Base-by-base conservation (phyloP, 2,329 filamentous ascomycete genomes). In the Fusarium ramigenum region DNA sequence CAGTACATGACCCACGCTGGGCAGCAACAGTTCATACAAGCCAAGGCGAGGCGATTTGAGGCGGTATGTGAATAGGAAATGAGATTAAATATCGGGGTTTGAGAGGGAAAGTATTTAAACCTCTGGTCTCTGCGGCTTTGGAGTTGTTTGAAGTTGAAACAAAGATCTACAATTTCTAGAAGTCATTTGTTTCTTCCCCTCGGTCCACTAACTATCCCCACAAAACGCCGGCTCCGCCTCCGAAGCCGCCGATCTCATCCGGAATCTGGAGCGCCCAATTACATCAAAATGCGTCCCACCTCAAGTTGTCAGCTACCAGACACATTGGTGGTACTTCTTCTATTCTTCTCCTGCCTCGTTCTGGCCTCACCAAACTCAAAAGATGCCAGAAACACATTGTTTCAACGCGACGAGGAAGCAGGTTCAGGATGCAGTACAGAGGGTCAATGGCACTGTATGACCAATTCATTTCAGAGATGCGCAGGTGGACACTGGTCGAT, bases 371-470 rank as follows among this genome's bases (percentile, higher is more conserved):
- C 69, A 58, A 54, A 47, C 28, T 30, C 42, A 21, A 18, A 43
- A 40, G 37, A 32, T 23, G 28, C 52, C 32, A 52, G 50, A 21
- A 40, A 21, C 23, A 12, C 61, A 23, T 53, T 78, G 3, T 23
- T 64, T 16, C 69, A 61, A 32, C 77, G 78, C n/a, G 74, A 75
- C 19, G 77, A 83, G 66, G 66, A 78, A 18, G 78, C 75, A 7
- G 85, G 85, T 25, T 79, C 83, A 4, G 72, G 78, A 9, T 88
- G 87, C 77, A 78, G 79, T 16, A 75, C 80, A 18, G 86, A 89
- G 66, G 87, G 87, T n/a, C 83, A 84, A 69, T 89, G 87, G 87
- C 87, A 88, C 78, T 89, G 87, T 80, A 84, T 88, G 80, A 82
- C 80, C 2, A 79, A 72, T 25, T 82, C 80, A 39, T 89, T 85